A percentile compares a stretch with the other conserved stretches of the same genome.
Conservation (phyloP, 805 yeast species). For the Saturnispora serradocipensis region DNA sequence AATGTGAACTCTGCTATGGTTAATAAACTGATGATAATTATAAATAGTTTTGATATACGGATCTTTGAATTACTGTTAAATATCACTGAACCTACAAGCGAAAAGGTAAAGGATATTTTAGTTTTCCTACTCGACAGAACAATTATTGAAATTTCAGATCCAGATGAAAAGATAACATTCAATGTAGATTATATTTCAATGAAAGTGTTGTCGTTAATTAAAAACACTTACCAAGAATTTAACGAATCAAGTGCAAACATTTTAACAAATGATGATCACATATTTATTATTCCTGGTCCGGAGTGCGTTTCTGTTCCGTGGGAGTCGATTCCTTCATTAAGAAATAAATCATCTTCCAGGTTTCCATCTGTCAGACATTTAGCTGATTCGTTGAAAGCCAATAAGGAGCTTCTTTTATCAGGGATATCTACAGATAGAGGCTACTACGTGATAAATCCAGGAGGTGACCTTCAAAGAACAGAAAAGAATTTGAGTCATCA, state of each 20-base stretch:
- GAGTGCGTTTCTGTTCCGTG: conserved; percentile 72
- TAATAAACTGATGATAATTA: background rate
- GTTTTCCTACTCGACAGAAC: conserved; percentile 53
- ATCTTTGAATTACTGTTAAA: conserved; percentile 11
- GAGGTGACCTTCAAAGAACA: conserved; percentile 63
- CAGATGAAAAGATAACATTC: background rate
- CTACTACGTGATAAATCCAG: conserved; percentile 71
- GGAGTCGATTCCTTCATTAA: conserved; percentile 66
- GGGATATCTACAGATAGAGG: conserved; percentile 29
- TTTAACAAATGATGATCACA: conserved; percentile 33
- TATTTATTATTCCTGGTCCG: conserved; percentile 62
- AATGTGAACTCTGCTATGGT: background rate
- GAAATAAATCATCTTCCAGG: conserved; percentile 52
- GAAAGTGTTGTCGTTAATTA: background rate
- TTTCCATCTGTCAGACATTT: conserved; percentile 58
- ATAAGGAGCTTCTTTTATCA: conserved; percentile 10
- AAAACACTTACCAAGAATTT: background rate
- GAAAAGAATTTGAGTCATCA: conserved; percentile 43
- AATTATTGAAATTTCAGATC: conserved; percentile 37
- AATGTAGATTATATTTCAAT: conserved; percentile 15
- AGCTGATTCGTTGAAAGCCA: conserved; percentile 26
- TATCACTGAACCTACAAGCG: background rate
- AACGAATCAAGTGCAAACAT: background rate
- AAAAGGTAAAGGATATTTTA: conserved; percentile 49
- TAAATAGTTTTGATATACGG: conserved; percentile 4